Evolutionary conservation across 2,329 filamentous ascomycete genomes (phyloP).

Genomic region (Aspergillus ustus): DNA sequence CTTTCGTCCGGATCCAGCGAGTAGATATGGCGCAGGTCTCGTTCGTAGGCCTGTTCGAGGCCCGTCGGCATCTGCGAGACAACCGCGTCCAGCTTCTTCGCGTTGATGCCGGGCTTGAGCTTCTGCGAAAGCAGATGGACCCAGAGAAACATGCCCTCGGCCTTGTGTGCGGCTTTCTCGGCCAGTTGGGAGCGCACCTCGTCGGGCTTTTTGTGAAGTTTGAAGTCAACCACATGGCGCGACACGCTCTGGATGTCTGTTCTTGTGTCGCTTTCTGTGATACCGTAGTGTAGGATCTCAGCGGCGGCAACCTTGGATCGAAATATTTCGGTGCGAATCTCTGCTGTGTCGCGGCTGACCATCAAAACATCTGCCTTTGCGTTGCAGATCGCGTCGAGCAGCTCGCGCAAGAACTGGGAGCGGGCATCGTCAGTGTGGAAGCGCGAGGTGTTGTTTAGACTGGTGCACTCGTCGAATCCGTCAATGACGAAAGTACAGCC

Average conservation of each 20-base stretch:
- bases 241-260: not conserved
- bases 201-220: not conserved
- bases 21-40: not conserved
- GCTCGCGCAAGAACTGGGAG: not conserved
- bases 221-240: not conserved
- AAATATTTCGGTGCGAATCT: not conserved
- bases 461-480: constrained; percentile 3
- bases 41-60: not conserved
- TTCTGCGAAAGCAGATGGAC: not conserved
- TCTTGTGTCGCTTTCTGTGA: not conserved
- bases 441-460: not conserved
- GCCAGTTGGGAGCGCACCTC: not conserved
- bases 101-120: not conserved
- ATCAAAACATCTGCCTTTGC: not conserved
- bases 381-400: not conserved
- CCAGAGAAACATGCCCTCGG: constrained; percentile 1
- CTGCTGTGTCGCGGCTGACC: not conserved
- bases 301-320: no score
- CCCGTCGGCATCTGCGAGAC: not conserved
- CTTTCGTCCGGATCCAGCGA: not conserved
- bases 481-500: not conserved
- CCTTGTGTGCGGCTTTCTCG: not conserved
- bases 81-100: not conserved
- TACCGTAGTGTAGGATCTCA: not conserved
- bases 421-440: not conserved